Conservation (phyloP, 2,329 filamentous ascomycete genomes). For the Aspergillus sergii region DNA sequence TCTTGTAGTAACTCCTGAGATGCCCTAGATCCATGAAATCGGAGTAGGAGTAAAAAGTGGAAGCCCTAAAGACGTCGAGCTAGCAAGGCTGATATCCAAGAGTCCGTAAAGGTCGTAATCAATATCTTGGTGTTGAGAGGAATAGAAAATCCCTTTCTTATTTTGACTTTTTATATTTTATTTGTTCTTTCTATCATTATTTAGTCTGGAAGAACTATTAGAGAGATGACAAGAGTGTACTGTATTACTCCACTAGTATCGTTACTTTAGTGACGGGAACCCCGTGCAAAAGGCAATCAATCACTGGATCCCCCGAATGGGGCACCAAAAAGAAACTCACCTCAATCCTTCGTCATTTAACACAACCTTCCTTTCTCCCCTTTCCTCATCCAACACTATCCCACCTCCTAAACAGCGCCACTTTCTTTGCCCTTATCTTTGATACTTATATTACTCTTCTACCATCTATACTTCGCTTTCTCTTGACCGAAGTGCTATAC, state of each 20-base stretch:
- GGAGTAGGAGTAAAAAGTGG: not conserved
- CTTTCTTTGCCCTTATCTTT: not conserved
- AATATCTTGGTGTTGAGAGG: too few species aligned
- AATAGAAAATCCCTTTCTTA: too few species aligned
- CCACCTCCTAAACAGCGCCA: not conserved
- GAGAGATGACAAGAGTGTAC: too few species aligned
- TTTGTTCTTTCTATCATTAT: too few species aligned
- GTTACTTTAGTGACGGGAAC: conserved; percentile 1
- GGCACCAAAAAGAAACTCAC: not conserved
- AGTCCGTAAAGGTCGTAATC: too few species aligned
- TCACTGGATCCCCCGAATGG: conserved; percentile 5
- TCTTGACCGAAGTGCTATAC: not conserved
- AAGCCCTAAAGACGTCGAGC: not conserved
- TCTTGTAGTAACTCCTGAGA: not conserved
- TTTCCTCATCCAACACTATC: not conserved
- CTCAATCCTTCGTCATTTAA: not conserved
- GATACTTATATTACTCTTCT: not conserved
- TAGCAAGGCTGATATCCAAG: too few species aligned
- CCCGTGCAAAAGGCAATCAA: conserved; percentile 1
- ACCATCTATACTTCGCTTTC: not conserved
- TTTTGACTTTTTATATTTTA: too few species aligned
- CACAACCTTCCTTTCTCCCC: not conserved
- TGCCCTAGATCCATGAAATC: not conserved
- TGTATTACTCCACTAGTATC: not conserved
- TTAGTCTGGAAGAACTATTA: too few species aligned